Evolutionary conservation across 2,329 filamentous ascomycete species (phyloP), one percentile per base, ranked within the genome.

Genomic region (Cladophialophora carrionii): DNA sequence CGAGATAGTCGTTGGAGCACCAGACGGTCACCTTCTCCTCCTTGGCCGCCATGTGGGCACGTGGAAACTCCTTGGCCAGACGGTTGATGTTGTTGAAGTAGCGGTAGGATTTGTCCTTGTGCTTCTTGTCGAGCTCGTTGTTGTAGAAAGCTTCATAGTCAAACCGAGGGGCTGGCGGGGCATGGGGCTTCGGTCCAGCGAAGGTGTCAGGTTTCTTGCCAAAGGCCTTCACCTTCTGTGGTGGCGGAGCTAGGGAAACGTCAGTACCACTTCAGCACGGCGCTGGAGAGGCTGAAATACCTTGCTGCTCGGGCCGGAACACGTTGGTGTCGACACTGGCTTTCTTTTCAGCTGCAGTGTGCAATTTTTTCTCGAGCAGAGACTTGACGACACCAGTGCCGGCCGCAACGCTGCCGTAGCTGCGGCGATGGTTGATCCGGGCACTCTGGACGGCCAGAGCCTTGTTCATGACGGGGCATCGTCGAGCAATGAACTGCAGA

Each of bases 11-110:
- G 75, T 99, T 99, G 76, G 94, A 96, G 83, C 95, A 99, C 95
- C 95, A 99, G 26, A 99, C 95, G 1, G 94, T 96, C 64, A 99
- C 95, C 60, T 87, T 87, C 71, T 97, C 92, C 65, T 94, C 88
- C 74, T 87, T 86, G 64, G 84, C 87, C 17, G 90, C 85, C 84
- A 96, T 96, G 78, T 99, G 95, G 53, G 95, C 95, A 70, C 90
- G 91, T 32, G 95, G 95, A 69, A 99, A 99, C 70, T 98, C 92
- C 81, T 95, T 91, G 71, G 95, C 95, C 67, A 99, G 85, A 41
- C 95, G 92, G 76, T 99, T 99, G 87, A 99, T 99, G 83, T 99
- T 99, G 85, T 99, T 99, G 84, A 99, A 99, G 83, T 98, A 98
- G 75, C 95, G 91, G 83, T 99, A 99, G 59, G 93, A 97, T 83